Evolutionary conservation across 805 yeast species (phyloP).

Genomic region (Metschnikowia lunata): DNA sequence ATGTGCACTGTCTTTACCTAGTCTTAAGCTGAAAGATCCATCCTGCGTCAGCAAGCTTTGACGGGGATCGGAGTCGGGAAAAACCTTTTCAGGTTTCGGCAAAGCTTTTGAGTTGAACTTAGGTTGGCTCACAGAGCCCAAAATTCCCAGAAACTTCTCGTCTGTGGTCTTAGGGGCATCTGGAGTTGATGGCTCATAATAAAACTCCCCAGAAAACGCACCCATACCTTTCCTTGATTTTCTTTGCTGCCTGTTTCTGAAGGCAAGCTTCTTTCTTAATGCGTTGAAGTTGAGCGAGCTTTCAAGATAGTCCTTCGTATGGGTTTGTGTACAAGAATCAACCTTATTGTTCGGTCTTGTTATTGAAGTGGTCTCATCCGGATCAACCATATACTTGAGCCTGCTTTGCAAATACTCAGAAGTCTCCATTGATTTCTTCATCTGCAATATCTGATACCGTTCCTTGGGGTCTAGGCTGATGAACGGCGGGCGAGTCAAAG

Average conservation of each 20-base stretch:
- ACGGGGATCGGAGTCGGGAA: conserved; percentile 9
- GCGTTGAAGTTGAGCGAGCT: conserved; percentile 25
- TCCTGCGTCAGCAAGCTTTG: neutral
- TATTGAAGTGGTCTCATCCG: conserved; percentile 32
- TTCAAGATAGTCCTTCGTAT: conserved; percentile 26
- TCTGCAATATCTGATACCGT: conserved; percentile 37
- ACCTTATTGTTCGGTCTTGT: conserved; percentile 23
- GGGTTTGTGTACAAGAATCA: conserved; percentile 42
- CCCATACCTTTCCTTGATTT: conserved; percentile 22
- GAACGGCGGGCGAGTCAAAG: conserved; percentile 41
- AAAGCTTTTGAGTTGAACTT: conserved; percentile 15
- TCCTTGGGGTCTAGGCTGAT: conserved; percentile 42
- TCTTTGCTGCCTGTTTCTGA: conserved; percentile 6
- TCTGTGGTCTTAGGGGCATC: conserved; percentile 1
- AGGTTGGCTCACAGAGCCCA: conserved; percentile 33
- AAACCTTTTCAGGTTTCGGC: neutral
- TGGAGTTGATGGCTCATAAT: conserved; percentile 24
- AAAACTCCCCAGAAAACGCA: conserved; percentile 33
- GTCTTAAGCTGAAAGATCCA: conserved; percentile 8
- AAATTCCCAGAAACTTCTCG: conserved; percentile 26
- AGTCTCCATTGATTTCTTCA: conserved; percentile 36
- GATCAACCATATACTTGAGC: conserved; percentile 38
- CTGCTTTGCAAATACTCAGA: conserved; percentile 30
- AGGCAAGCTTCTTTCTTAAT: conserved; percentile 16
- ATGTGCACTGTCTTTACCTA: conserved; percentile 11